Base-by-base conservation (phyloP, 768 basidiomycete species). In the Amanita jacksonii region DNA sequence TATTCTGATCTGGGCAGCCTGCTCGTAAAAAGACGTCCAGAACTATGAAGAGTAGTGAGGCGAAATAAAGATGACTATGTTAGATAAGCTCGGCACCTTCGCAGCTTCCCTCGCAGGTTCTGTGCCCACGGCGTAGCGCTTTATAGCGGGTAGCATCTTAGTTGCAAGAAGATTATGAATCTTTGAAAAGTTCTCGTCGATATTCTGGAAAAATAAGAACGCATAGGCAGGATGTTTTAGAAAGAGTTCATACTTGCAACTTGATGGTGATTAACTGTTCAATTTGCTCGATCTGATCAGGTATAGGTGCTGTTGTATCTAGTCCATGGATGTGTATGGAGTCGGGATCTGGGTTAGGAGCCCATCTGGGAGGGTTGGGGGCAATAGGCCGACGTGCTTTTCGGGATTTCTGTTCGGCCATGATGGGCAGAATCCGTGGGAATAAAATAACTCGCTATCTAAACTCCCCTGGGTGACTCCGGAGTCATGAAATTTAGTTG, bases 11-110 rank as follows among this genome's bases (percentile, higher is more conserved):
- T 89, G 82, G 3, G 94, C 93, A 7, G 92, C 90, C 47, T 85
- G 78, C 56, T 97, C 92, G 57, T 92, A 97, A 70, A 99, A 98
- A 0, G 87, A 84, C 3, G 82, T 83, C 93, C 94, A 98, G 60
- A 97, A 97, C 93, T 94, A 54, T 0, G 19, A 3, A 36, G 8
- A 15, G 13, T 10, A 5, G 13, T 42, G n/a, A 32, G 30, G 12
- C 7, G 27, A 28, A 28, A 20, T 8, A 20, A 5, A 16, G 2
- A 2, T 22, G 20, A 22, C 12, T 5, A 24, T 5, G 28, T 16
- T 20, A 7, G 18, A 27, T n/a, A 45, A 22, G 28, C 7, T 0
- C 63, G 77, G 45, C 52, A 90, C 94, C 69, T 85, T 86, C 8
- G 92, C 88, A 20, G 90, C 87, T 51, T 97, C 90, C 48, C 85